Base-by-base conservation (phyloP, 257 asterid species). In the Solanum clarkiae region DNA sequence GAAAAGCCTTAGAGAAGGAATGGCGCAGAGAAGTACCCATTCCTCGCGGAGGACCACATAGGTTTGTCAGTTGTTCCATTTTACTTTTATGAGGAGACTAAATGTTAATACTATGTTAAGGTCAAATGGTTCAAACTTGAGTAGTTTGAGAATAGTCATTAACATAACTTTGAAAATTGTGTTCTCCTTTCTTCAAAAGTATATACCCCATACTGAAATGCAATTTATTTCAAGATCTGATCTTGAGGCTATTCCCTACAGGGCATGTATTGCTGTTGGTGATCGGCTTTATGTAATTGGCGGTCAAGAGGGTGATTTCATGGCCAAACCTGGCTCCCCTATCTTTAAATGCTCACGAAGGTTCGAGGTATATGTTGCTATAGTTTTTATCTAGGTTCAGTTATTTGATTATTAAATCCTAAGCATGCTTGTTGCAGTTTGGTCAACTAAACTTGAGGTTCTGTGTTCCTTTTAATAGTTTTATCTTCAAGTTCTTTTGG, bases 251-350 rank as follows among this genome's bases (percentile, higher is more conserved):
- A 12, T 24, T 69, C 54, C 80, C 63, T 74, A 59, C 86, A 91
- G 97, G 91, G 94, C 94, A 32, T 93, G 96, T 84, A 88, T 93
- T 81, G 92, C 72, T 49, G 94, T 90, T 74, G 88, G 85, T 81
- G 94, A 92, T 86, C 90, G 84, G 65, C 94, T 93, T 85, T 90
- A 88, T 14, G 97, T 93, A 24, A 93, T 94, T 22, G 98, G 97
- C 53, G 98, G 98, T 82, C 98, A 94, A 86, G 98, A 94, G 90
- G 98, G 98, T 26, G 98, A 94, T 85, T 93, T 94, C 79, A 91
- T 91, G 95, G 90, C 98, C 75, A 94, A 94, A 87, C 98, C 97
- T 36, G 92, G 94, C 8, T 94, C 98, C 7, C 97, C 98, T 26
- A 90, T 93, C 90, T 93, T 89, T 90, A 94, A 93, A 87, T 94